These are phyloP conservation scores for Albatrellus ellisii DNA, from an alignment of 768 basidiomycete genomes.

Conservation along the genomic window DNA sequence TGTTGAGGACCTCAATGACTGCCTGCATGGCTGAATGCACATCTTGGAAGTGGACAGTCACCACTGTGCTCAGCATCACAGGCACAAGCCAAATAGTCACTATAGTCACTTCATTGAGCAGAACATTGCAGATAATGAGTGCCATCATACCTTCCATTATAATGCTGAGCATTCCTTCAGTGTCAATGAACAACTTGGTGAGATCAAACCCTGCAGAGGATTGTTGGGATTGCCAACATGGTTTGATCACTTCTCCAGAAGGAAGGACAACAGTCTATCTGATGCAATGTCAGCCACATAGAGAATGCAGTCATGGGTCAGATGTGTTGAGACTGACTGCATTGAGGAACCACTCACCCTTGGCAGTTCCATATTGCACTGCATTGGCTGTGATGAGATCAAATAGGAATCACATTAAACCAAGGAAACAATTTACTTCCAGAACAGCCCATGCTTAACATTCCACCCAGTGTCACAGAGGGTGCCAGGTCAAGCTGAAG, in stretches of 20 bases:
- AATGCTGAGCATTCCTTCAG: conserved; percentile 73
- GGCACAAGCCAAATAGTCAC: conserved; percentile 77
- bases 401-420: not conserved
- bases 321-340: conserved; percentile 36
- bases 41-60: conserved; percentile 69
- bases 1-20: conserved; percentile 56
- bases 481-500: conserved; percentile 57
- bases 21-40: conserved; percentile 66
- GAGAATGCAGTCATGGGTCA: too few species aligned
- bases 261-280: conserved; percentile 78
- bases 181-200: conserved; percentile 81
- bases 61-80: conserved; percentile 69
- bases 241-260: conserved; percentile 83
- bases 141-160: conserved; percentile 64
- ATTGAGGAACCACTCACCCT: conserved; percentile 85
- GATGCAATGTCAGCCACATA: too few species aligned
- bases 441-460: conserved; percentile 78
- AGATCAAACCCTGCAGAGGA: conserved; percentile 81
- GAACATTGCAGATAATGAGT: not conserved
- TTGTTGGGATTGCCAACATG: conserved; percentile 64
- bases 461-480: conserved; percentile 74
- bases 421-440: conserved; percentile 40
- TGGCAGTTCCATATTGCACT: conserved; percentile 80
- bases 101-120: conserved; percentile 17
- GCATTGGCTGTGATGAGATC: conserved; percentile 50